Conservation (phyloP, 2,329 filamentous ascomycete genomes). For the Fusarium citri region DNA sequence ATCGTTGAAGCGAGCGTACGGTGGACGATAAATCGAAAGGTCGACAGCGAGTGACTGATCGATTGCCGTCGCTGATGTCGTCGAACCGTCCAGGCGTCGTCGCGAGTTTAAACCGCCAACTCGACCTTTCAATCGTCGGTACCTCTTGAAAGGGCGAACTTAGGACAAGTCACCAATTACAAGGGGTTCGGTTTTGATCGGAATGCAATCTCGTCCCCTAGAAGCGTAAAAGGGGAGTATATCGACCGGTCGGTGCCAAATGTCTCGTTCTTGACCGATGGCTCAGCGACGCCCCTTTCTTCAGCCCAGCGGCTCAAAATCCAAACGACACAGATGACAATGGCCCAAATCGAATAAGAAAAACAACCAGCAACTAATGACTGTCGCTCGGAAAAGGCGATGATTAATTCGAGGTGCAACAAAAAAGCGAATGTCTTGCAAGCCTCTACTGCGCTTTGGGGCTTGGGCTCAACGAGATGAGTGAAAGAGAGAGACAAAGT, state of each 20-base stretch:
- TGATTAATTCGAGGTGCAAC: constrained; percentile 17
- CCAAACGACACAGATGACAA: constrained; percentile 6
- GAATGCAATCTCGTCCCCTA: constrained; percentile 37
- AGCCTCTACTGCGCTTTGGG: constrained; percentile 31
- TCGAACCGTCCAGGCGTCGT: constrained; percentile 19
- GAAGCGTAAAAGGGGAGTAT: constrained; percentile 15
- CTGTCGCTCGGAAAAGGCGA: constrained; percentile 3
- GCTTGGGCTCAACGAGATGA: constrained; percentile 14
- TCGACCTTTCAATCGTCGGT: constrained; percentile 13
- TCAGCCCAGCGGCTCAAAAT: constrained; percentile 20
- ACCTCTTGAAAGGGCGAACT: constrained; percentile 19
- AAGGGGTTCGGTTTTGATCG: constrained; percentile 17
- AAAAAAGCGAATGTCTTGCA: constrained; percentile 35
- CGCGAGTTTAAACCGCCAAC: constrained; percentile 7
- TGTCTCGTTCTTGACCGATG: constrained; percentile 35
- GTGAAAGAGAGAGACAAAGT: constrained; percentile 31
- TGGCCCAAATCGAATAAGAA: neutral
- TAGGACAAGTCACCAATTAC: neutral
- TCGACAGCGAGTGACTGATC: constrained; percentile 3
- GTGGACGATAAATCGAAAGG: neutral
- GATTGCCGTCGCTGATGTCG: constrained; percentile 15
- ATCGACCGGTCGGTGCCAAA: constrained; percentile 22
- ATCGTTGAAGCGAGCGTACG: constrained; percentile 3
- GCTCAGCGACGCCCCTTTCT: constrained; percentile 33
- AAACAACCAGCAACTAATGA: constrained; percentile 14